phyloP scores from a whole-genome alignment of 371 early-diverging fungal species.

The Massospora cicadina region DNA sequence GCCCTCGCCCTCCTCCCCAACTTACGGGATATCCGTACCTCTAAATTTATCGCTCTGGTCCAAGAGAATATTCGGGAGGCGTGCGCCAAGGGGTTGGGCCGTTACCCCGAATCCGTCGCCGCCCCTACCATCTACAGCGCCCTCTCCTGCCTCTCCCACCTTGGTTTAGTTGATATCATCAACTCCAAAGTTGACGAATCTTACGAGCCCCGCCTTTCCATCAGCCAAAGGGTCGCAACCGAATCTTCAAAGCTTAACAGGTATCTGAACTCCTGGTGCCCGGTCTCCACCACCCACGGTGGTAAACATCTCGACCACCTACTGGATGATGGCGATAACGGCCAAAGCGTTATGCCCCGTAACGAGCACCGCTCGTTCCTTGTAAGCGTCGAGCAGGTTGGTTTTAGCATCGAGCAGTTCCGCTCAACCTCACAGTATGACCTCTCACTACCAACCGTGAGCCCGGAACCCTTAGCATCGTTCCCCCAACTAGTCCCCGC shows the following conservation, averaged over 20 bases:
- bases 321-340: not conserved
- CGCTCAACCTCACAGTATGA: not conserved
- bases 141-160: not conserved
- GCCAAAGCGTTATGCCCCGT: too few relatives aligned
- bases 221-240: not conserved
- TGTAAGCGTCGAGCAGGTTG: not conserved
- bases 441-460: not conserved
- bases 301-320: not conserved
- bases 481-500: not conserved
- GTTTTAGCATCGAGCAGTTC: not conserved
- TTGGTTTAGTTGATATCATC: not conserved
- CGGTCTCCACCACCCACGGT: not conserved
- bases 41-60: not conserved
- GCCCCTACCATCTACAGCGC: not conserved
- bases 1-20: not conserved
- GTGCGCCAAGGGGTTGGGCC: not conserved
- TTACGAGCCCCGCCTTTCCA: not conserved
- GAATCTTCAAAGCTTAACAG: not conserved
- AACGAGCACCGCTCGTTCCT: not conserved
- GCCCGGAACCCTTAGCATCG: not conserved
- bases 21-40: not conserved
- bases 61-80: not conserved
- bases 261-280: not conserved
- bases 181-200: not conserved
- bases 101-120: conserved; percentile 4